Percentiles rank a stretch among this genome's conserved stretches.
These are phyloP conservation scores for Iberis pinnata DNA, from an alignment of 345 rosid species.

Conservation along the genomic window DNA sequence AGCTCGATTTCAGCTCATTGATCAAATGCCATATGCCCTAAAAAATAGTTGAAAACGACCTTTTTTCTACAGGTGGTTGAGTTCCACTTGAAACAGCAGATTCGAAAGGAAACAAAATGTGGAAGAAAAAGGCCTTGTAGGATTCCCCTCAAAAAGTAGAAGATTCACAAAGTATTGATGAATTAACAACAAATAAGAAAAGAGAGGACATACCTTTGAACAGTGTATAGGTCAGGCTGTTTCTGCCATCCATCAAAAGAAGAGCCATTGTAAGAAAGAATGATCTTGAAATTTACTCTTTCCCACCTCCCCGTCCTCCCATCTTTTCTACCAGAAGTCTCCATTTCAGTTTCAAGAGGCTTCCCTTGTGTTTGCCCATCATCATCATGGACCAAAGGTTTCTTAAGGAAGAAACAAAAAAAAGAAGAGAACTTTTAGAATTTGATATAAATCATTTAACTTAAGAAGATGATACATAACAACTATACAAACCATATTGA, in stretches of 20 bases:
- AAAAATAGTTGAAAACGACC: background rate
- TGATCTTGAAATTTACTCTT: conserved; percentile 66
- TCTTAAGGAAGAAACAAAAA: conserved; percentile 30
- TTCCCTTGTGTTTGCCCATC: conserved; percentile 22
- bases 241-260: conserved; percentile 99
- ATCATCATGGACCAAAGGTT: conserved; percentile 33
- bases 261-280: conserved; percentile 68
- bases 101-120: background rate
- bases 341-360: conserved; percentile 23
- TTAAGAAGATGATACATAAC: background rate
- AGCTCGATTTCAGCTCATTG: background rate
- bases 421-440: too few species aligned
- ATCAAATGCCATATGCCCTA: background rate
- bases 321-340: conserved; percentile 25
- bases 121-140: background rate
- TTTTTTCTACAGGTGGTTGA: background rate
- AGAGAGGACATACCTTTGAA: conserved; percentile 51
- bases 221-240: conserved; percentile 81
- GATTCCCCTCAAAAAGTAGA: too few species aligned
- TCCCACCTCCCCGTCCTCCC: conserved; percentile 71
- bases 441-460: too few species aligned
- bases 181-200: too few species aligned
- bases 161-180: background rate
- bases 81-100: background rate
- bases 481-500: background rate